Evolutionary conservation across 2,329 filamentous ascomycete species (phyloP), one percentile per base, ranked within the genome.

Genomic region (Exophiala lecanii-corni): DNA sequence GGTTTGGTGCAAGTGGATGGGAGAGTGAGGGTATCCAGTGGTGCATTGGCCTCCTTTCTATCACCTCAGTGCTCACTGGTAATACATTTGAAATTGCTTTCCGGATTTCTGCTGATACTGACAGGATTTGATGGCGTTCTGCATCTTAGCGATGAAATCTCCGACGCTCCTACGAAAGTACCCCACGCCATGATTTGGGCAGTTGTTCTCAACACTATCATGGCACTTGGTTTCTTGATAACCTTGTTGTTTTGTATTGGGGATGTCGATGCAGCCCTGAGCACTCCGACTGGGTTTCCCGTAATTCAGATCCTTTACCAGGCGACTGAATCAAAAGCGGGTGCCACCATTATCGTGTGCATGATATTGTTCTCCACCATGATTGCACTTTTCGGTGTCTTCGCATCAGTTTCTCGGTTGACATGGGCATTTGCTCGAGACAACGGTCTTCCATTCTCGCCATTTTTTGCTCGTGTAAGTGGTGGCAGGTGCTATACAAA

Each of bases 341-440:
- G 64, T 2, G 64, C 72, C 2, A 68, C 71, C 39, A 64, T 67
- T 1, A 58, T 75, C 7, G 68, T 72, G 51, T 56, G 57, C 1
- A 52, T 74, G 37, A 63, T 75, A 44, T 60, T 75, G 17, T 63
- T 66, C 9, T 72, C 70, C 0, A 69, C 67, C 2, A 51, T 73
- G 39, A 67, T 69, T 9, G 72, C 69, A 45, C 55, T 68, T 31
- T 63, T 73, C 34, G 65, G 70, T 3, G 64, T 62, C 41, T 70
- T 75, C 42, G 74, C 72, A 3, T 75, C 71, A 64, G 70, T 74
- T 50, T 70, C 68, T 18, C 64, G 73, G 1, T 59, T 74, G 2
- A 71, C 66, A 47, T 76, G 72, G 71, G 70, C 69, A 20, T 75
- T 76, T 51, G 71, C 73, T 7, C 61, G 72, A 3, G 73, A 76